A percentile compares a stretch with the other conserved stretches of the same genome.
Evolutionary conservation across 768 basidiomycete genomes (phyloP).

Genomic region (Clitopilus hobsonii): DNA sequence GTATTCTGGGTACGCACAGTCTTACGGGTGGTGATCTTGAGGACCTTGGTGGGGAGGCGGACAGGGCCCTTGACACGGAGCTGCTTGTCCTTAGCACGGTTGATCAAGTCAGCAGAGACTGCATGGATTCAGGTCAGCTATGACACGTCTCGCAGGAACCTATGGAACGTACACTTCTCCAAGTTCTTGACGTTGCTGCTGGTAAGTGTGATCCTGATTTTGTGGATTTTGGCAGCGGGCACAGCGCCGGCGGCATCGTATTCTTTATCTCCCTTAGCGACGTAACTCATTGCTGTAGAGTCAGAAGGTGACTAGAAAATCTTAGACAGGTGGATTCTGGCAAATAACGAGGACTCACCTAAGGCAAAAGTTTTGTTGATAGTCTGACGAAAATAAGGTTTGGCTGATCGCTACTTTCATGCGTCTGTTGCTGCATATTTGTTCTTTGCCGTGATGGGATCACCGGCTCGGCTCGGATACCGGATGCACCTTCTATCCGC

Average conservation of each 20-base stretch:
- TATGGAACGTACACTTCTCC: slow-evolving; percentile 79
- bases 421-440: too few relatives aligned
- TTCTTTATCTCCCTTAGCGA: slow-evolving; percentile 98
- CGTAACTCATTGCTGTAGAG: slow-evolving; percentile 90
- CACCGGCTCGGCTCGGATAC: not conserved
- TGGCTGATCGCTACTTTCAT: not conserved
- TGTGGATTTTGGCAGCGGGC: slow-evolving; percentile 91
- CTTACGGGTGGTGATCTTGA: slow-evolving; percentile 99
- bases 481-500: not conserved
- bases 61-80: slow-evolving; percentile 99
- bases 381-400: slow-evolving; percentile 11
- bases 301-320: slow-evolving; percentile 71
- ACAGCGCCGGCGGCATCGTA: slow-evolving; percentile 92
- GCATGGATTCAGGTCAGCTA: not conserved
- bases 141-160: not conserved
- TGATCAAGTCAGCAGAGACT: slow-evolving; percentile 97
- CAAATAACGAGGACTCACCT: slow-evolving; percentile 29
- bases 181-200: slow-evolving; percentile 97
- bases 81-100: slow-evolving; percentile 99
- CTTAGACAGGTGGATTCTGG: slow-evolving; percentile 8
- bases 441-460: not conserved
- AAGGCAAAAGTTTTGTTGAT: slow-evolving; percentile 43
- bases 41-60: slow-evolving; percentile 96
- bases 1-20: slow-evolving; percentile 54
- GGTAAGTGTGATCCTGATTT: slow-evolving; percentile 98